Percentiles rank a stretch among this genome's conserved stretches.
These are phyloP conservation scores for Vanilla planifolia DNA, from an alignment of 106 monocot species.

Conservation along the genomic window DNA sequence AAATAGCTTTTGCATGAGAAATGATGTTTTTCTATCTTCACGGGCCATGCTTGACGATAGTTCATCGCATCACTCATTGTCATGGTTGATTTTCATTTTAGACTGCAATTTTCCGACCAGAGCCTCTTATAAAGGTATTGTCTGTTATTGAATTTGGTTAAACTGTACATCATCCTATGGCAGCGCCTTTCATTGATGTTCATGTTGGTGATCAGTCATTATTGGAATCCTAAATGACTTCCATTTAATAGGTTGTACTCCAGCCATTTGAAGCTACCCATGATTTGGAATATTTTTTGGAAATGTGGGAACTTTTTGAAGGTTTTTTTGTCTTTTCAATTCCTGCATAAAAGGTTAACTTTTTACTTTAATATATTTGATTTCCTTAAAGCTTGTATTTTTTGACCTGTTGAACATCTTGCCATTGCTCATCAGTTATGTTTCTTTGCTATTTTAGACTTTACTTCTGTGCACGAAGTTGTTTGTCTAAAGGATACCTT, in stretches of 20 bases:
- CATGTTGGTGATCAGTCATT: background rate
- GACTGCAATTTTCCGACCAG: constrained; percentile 25
- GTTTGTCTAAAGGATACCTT: background rate
- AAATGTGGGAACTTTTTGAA: constrained; percentile 38
- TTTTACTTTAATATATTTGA: background rate
- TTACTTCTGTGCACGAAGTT: background rate
- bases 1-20: constrained; percentile 2
- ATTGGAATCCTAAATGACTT: background rate
- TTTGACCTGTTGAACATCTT: too few relatives aligned
- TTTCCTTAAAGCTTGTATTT: background rate
- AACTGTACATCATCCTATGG: background rate
- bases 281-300: constrained; percentile 39
- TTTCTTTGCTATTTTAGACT: background rate
- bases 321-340: constrained; percentile 44
- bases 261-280: constrained; percentile 56
- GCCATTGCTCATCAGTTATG: background rate
- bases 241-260: constrained; percentile 44
- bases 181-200: background rate
- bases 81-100: constrained; percentile 48
- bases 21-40: background rate
- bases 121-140: constrained; percentile 50
- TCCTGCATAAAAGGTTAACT: constrained; percentile 69
- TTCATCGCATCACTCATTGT: constrained; percentile 5
- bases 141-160: constrained; percentile 6
- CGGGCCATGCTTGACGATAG: constrained; percentile 25